Conservation (phyloP, 176 grass and related monocot species). For the Pontederia paniculata region DNA sequence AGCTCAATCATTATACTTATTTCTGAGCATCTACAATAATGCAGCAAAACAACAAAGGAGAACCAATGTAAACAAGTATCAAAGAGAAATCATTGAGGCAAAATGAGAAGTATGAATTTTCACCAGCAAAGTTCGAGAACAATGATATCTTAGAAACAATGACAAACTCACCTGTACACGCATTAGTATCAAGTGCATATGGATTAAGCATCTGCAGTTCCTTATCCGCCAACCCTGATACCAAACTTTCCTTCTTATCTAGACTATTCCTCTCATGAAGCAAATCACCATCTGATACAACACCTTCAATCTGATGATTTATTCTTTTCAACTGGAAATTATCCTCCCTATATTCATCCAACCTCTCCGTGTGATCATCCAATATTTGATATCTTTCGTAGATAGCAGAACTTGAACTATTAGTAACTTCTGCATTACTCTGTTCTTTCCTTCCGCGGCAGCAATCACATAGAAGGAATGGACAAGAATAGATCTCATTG, state of each 20-base stretch:
- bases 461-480: constrained; percentile 59
- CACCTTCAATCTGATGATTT: constrained; percentile 5
- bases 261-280: constrained; percentile 9
- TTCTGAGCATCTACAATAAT: too few relatives aligned
- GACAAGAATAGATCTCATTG: constrained; percentile 49
- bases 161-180: constrained; percentile 21
- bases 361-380: constrained; percentile 75
- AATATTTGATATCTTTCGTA: constrained; percentile 88
- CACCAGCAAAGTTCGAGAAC: too few relatives aligned
- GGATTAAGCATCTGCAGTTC: constrained; percentile 36
- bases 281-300: constrained; percentile 28
- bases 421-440: constrained; percentile 7
- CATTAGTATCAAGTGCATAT: neutral
- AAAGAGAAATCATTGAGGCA: too few relatives aligned
- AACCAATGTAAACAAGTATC: too few relatives aligned
- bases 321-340: constrained; percentile 32
- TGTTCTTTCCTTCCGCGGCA: constrained; percentile 35
- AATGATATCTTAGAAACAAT: neutral
- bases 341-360: constrained; percentile 49
- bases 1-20: too few relatives aligned
- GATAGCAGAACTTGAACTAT: constrained; percentile 45
- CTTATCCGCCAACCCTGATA: constrained; percentile 27
- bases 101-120: too few relatives aligned
- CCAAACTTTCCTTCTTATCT: constrained; percentile 29
- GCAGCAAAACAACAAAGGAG: too few relatives aligned